Conservation (phyloP, 2,329 filamentous ascomycete species). For the Hypoxylon sp. region DNA sequence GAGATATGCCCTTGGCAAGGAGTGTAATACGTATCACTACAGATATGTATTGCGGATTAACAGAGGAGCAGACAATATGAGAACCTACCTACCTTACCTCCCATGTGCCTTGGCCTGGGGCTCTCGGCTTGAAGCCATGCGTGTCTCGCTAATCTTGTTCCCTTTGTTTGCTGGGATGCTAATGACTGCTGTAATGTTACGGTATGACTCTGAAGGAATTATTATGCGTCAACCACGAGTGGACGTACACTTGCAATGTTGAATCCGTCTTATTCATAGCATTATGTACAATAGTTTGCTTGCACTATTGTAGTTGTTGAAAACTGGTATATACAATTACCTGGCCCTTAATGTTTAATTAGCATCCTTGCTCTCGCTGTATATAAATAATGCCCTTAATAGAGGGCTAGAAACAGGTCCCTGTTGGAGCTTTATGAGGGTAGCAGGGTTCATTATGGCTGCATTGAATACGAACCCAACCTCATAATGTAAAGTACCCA, state of each 20-base stretch:
- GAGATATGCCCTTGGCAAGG: background rate
- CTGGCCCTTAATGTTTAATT: background rate
- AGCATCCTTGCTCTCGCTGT: background rate
- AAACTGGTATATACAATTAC: background rate
- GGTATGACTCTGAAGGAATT: background rate
- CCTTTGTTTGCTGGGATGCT: background rate
- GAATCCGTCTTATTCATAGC: background rate
- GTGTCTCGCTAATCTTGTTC: background rate
- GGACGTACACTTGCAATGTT: background rate
- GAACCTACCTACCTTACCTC: conserved; percentile 14
- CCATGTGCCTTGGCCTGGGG: background rate
- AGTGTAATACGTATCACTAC: conserved; percentile 18
- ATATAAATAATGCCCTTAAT: background rate
- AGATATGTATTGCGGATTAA: conserved; percentile 18
- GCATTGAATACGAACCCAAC: background rate
- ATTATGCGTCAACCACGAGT: background rate
- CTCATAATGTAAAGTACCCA: too few relatives aligned
- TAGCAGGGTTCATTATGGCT: background rate
- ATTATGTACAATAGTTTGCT: background rate
- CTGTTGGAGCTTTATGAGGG: background rate
- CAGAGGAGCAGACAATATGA: conserved; percentile 13
- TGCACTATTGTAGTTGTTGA: background rate
- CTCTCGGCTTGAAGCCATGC: background rate
- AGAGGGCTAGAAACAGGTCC: background rate
- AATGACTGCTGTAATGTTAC: background rate